Conservation (phyloP, 495 filamentous ascomycete species). For the Xylaria curta region DNA sequence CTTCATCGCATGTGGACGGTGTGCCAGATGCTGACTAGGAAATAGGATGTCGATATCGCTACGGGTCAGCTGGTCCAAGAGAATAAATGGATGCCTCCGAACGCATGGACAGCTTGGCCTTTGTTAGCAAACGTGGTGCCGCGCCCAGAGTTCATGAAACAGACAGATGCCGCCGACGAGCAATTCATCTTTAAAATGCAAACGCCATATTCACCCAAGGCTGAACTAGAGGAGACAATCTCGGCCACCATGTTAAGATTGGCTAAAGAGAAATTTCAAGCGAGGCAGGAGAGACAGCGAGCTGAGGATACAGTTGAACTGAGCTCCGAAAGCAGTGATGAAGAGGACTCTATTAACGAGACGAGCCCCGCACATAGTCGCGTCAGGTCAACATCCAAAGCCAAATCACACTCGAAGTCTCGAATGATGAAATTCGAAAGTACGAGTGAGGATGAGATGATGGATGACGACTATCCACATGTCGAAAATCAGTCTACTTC, state of each 20-base stretch:
- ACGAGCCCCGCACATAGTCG: neutral
- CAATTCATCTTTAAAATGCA: slow-evolving; percentile 52
- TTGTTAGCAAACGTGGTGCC: slow-evolving; percentile 65
- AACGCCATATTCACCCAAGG: slow-evolving; percentile 56
- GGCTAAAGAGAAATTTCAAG: slow-evolving; percentile 68
- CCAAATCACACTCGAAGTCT: slow-evolving; percentile 22
- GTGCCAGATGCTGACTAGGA: slow-evolving; percentile 18
- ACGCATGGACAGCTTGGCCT: slow-evolving; percentile 82
- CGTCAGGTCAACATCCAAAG: neutral
- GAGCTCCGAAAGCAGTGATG: neutral
- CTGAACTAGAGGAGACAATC: slow-evolving; percentile 69
- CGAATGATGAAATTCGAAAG: slow-evolving; percentile 27
- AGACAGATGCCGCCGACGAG: slow-evolving; percentile 53
- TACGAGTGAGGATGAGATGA: slow-evolving; percentile 30
- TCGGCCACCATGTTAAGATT: slow-evolving; percentile 63
- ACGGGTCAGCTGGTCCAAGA: slow-evolving; percentile 33
- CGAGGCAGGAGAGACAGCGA: slow-evolving; percentile 27
- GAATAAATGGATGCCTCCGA: slow-evolving; percentile 53
- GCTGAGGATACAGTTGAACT: slow-evolving; percentile 1
- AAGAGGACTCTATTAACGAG: slow-evolving; percentile 2
- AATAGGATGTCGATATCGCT: slow-evolving; percentile 32
- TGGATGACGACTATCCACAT: slow-evolving; percentile 31
- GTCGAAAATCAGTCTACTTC: slow-evolving; percentile 3
- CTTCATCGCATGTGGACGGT: neutral
- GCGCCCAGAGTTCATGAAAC: slow-evolving; percentile 46